Base-by-base conservation (phyloP, 768 basidiomycete species). In the Podaxis sp. region DNA sequence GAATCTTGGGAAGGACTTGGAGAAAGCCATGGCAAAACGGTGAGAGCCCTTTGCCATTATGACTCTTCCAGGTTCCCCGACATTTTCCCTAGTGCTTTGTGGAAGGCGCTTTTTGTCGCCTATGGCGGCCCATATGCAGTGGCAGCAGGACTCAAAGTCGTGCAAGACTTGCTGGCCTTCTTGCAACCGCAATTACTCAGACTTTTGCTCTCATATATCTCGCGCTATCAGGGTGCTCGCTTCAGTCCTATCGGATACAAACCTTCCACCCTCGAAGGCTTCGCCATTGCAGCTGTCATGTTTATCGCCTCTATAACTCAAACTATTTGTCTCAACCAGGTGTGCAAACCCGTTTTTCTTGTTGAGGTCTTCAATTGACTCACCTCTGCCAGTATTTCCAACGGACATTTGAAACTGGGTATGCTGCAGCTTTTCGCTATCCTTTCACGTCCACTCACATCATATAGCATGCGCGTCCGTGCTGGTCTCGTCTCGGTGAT, bases 131-230 rank as follows among this genome's bases (percentile, higher is more conserved):
- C 91, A 0, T 96, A 89, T 64, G 73, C 77, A 1, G 64, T 78
- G 32, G 91, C 90, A 0, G 82, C 78, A 0, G 50, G 69, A 21
- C 76, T 95, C 51, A 97, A 96, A 73, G 61, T 90, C n/a, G 35
- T 81, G 1, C 92, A 95, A 69, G 96, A 98, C 69, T 74, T 77
- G 27, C 76, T 98, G 18, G 84, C 86, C 0, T 98, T 97, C 73
- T 71, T 85, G 5, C 95, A 98, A 69, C 96, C 96, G 0, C 89
- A 94, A 68, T 79, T 97, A 1, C 82, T 98, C 23, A 84, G 91
- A 5, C 79, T 84, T 67, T 76, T 98, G 4, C 78, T 98, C 54
- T 74, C 82, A 7, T 98, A 91, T 69, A 95, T 98, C 48, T 86
- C 91, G 0, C 73, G 75, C 2, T 97, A 96, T 71, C 89, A 90